Conservation (phyloP, 306 rosid genomes). For the Acacia crassicarpa region DNA sequence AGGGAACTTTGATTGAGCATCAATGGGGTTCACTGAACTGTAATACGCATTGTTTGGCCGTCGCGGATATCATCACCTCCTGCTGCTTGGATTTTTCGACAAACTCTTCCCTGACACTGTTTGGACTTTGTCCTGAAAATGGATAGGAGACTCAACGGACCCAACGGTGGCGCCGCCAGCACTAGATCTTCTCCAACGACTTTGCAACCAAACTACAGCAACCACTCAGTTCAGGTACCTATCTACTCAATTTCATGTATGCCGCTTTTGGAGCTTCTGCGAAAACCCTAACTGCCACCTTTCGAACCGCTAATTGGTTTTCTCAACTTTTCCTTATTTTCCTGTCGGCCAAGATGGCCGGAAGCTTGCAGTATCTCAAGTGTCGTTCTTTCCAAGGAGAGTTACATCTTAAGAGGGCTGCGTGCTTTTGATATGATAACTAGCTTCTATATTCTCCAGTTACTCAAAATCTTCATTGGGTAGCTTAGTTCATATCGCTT, state of each 20-base stretch:
- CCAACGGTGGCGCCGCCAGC: constrained; percentile 38
- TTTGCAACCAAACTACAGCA: constrained; percentile 59
- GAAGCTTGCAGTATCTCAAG: background rate
- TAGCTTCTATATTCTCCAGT: background rate
- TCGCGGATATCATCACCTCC: background rate
- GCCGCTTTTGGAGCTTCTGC: constrained; percentile 20
- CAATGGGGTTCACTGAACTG: constrained; percentile 5
- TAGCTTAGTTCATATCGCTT: background rate
- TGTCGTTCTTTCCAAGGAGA: background rate
- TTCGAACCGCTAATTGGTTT: background rate
- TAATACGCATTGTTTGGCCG: constrained; percentile 2
- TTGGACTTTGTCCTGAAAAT: constrained; percentile 33
- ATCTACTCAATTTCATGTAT: constrained; percentile 6
- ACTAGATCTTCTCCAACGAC: constrained; percentile 42
- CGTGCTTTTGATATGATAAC: background rate
- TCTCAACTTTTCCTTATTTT: background rate
- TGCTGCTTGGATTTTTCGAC: background rate
- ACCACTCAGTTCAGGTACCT: constrained; percentile 72
- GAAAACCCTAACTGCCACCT: constrained; percentile 49
- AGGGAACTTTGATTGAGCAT: constrained; percentile 13
- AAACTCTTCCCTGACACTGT: background rate
- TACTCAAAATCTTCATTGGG: background rate
- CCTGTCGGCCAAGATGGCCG: background rate
- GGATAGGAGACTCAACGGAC: constrained; percentile 68
- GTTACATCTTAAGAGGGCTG: background rate